phyloP scores from a whole-genome alignment of 2,329 filamentous ascomycete genomes.

The Cercospora brassicicola region DNA sequence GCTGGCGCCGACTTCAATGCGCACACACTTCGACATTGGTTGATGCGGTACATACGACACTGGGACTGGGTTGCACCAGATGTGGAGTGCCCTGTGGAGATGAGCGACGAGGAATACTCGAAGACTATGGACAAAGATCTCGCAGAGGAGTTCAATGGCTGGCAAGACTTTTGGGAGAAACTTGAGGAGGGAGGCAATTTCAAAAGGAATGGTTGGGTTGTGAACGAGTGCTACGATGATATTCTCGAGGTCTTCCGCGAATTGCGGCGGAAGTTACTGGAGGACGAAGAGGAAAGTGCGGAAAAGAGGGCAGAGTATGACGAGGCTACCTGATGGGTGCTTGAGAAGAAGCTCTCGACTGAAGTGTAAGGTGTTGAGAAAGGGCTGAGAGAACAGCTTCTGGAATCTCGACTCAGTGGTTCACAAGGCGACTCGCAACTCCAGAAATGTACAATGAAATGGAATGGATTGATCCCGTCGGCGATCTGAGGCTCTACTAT shows the following conservation, averaged over 20 bases:
- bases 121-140: background rate
- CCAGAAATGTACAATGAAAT: background rate
- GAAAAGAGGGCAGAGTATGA: background rate
- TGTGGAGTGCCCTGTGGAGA: background rate
- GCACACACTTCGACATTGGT: background rate
- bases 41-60: background rate
- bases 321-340: background rate
- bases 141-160: background rate
- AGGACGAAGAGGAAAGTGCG: background rate
- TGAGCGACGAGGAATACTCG: background rate
- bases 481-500: background rate
- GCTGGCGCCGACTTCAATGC: background rate
- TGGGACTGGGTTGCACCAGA: background rate
- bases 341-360: background rate
- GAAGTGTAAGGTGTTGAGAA: background rate
- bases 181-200: background rate
- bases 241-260: slow-evolving; percentile 41
- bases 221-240: slow-evolving; percentile 40
- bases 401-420: background rate
- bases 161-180: background rate
- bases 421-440: background rate
- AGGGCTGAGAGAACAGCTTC: background rate
- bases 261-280: slow-evolving; percentile 28
- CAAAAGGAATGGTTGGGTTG: slow-evolving; percentile 42
- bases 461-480: background rate